Evolutionary conservation across 1,284 basidiomycete genomes (phyloP).

Genomic region (Leccinum griseonigrum): DNA sequence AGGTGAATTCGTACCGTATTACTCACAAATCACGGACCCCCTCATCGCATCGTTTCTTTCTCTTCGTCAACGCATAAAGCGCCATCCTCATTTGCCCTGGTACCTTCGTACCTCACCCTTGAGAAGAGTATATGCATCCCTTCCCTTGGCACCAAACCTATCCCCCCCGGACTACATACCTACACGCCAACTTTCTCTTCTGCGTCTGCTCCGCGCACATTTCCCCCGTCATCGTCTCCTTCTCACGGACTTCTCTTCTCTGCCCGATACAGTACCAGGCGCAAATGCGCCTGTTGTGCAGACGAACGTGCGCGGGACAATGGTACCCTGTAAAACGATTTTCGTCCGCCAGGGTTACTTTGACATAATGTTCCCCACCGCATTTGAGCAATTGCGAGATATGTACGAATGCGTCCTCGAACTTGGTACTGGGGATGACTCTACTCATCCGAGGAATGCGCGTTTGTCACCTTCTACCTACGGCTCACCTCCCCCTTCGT

Average conservation of each 20-base stretch:
- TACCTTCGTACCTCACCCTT: conserved; percentile 52
- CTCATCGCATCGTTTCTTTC: conserved; percentile 74
- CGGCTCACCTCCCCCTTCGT: conserved; percentile 48
- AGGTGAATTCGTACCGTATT: conserved; percentile 87
- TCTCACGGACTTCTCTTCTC: conserved; percentile 86
- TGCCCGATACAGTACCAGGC: conserved; percentile 87
- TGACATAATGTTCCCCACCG: conserved; percentile 98
- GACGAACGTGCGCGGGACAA: conserved; percentile 81
- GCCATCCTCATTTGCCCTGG: conserved; percentile 54
- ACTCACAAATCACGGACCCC: conserved; percentile 84
- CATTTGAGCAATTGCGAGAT: conserved; percentile 83
- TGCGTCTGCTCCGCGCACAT: conserved; percentile 78
- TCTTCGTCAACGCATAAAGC: conserved; percentile 56
- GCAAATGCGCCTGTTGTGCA: conserved; percentile 94
- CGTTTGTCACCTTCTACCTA: conserved; percentile 45
- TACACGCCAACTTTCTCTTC: conserved; percentile 85
- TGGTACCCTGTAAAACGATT: conserved; percentile 88
- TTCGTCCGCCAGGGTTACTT: conserved; percentile 96
- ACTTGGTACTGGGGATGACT: conserved; percentile 21
- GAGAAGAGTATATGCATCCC: conserved; percentile 60
- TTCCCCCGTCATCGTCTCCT: conserved; percentile 93
- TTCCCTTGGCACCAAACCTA: conserved; percentile 93
- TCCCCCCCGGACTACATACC: conserved; percentile 91
- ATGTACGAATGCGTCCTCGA: conserved; percentile 85
- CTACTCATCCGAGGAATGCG: conserved; percentile 31